These are phyloP conservation scores for Leptographium lundbergii DNA, from an alignment of 2,329 filamentous ascomycete species.

Conservation along the genomic window DNA sequence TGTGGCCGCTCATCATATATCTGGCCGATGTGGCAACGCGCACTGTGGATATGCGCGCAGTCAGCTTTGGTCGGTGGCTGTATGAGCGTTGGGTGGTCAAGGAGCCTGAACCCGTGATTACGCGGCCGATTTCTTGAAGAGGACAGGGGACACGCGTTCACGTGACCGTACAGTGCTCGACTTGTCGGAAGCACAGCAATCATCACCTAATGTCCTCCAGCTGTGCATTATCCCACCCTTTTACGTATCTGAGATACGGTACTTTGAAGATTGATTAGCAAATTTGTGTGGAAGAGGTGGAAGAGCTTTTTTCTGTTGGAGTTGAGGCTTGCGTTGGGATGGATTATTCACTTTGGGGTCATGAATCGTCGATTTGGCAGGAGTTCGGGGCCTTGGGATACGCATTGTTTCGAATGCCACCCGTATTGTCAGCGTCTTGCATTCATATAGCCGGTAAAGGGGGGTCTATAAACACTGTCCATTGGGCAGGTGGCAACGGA, in stretches of 20 bases:
- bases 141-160: background rate
- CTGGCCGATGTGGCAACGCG: slow-evolving; percentile 44
- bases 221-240: background rate
- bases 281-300: background rate
- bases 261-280: background rate
- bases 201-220: background rate
- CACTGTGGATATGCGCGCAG: slow-evolving; percentile 40
- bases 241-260: background rate
- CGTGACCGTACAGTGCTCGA: background rate
- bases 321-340: background rate
- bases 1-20: slow-evolving; percentile 39
- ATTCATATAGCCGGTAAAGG: too few relatives aligned
- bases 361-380: background rate
- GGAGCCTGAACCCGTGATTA: background rate
- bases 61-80: slow-evolving; percentile 43
- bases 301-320: background rate
- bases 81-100: slow-evolving; percentile 25
- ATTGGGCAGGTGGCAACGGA: too few relatives aligned
- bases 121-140: background rate
- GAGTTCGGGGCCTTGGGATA: background rate
- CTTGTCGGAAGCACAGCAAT: background rate
- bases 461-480: too few relatives aligned
- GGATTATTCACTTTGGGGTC: background rate
- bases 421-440: background rate
- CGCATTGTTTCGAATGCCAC: too few relatives aligned